Evolutionary conservation across 2,329 filamentous ascomycete genomes (phyloP).

Genomic region (Penicillium italicum): DNA sequence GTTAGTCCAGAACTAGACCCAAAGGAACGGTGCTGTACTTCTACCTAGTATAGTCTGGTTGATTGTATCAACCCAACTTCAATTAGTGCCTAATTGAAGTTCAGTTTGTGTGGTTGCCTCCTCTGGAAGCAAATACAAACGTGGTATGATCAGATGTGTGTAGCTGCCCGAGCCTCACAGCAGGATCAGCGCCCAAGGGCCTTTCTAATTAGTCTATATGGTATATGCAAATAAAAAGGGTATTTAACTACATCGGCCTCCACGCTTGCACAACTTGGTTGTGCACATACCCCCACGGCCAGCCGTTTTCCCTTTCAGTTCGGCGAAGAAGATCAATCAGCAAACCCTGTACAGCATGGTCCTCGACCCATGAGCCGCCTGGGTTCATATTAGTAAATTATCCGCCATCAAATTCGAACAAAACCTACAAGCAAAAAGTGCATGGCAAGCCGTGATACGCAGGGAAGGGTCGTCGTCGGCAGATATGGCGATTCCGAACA

Average conservation of each 20-base stretch:
- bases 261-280: slow-evolving; percentile 5
- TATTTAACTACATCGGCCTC: slow-evolving; percentile 4
- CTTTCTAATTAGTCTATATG: neutral
- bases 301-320: slow-evolving; percentile 9
- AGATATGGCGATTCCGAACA: slow-evolving; percentile 35
- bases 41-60: too few relatives aligned
- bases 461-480: slow-evolving; percentile 33
- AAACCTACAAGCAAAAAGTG: slow-evolving; percentile 32
- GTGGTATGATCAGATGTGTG: neutral
- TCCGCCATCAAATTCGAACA: neutral
- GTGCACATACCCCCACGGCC: slow-evolving; percentile 10
- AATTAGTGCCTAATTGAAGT: too few relatives aligned
- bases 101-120: neutral
- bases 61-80: too few relatives aligned
- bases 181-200: neutral
- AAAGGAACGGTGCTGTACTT: too few relatives aligned
- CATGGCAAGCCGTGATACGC: slow-evolving; percentile 35
- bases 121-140: neutral
- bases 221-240: neutral
- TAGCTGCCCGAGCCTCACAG: neutral
- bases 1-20: too few relatives aligned
- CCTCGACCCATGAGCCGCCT: slow-evolving; percentile 33
- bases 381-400: neutral
- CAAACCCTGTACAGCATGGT: slow-evolving; percentile 16
- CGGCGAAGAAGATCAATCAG: slow-evolving; percentile 11